Conservation (phyloP, 2,329 filamentous ascomycete species). For the Akanthomyces uredinophilus region DNA sequence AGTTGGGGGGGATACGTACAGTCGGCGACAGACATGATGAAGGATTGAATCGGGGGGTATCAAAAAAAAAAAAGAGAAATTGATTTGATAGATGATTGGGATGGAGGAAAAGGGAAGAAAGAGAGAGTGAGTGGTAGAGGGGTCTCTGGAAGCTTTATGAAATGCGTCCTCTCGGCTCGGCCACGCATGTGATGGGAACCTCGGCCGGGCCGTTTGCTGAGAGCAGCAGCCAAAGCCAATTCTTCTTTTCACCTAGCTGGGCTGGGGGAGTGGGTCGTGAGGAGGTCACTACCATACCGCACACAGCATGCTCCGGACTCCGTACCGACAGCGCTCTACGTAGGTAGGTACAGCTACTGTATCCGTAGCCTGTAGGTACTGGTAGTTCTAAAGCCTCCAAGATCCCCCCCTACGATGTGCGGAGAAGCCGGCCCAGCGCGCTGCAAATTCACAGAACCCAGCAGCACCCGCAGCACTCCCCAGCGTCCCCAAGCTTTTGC, state of each 20-base stretch:
- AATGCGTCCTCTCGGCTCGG: conserved; percentile 1
- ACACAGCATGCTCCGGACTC: no score
- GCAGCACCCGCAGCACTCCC: no score
- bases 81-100: not conserved
- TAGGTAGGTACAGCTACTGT: no score
- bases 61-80: not conserved
- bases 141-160: conserved; percentile 12
- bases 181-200: conserved; percentile 30
- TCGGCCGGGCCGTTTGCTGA: conserved; percentile 23
- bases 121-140: not conserved
- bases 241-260: not conserved
- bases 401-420: no score
- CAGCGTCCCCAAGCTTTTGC: no score
- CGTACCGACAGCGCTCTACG: not conserved
- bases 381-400: not conserved
- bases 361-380: no score
- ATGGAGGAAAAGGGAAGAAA: not conserved
- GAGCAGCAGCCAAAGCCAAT: not conserved
- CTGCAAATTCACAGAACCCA: not conserved
- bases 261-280: not conserved
- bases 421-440: no score
- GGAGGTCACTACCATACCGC: no score
- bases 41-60: not conserved
- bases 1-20: conserved; percentile 6
- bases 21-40: conserved; percentile 15